Percentiles rank a stretch among this genome's conserved stretches.
Conservation (phyloP, 1,139 yeast genomes). For the Hansenula sp. region DNA sequence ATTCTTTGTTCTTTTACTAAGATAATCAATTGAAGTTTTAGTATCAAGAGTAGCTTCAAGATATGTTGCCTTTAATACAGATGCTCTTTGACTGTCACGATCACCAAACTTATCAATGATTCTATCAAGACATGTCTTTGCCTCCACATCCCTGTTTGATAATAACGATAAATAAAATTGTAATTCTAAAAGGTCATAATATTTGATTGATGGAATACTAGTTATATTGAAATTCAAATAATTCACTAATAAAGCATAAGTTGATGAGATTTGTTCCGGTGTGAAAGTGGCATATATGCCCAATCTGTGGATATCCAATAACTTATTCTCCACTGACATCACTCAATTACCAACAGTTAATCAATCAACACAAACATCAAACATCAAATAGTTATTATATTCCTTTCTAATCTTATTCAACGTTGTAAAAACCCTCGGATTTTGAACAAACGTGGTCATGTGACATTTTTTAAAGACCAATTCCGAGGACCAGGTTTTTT, state of each 20-base stretch:
- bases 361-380: too few relatives aligned
- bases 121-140: constrained; percentile 58
- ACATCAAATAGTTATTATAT: too few relatives aligned
- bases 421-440: too few relatives aligned
- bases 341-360: too few relatives aligned
- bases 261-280: constrained; percentile 31
- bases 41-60: constrained; percentile 52
- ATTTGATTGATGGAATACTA: constrained; percentile 40
- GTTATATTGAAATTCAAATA: constrained; percentile 20
- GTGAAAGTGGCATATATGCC: constrained; percentile 35
- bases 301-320: constrained; percentile 30
- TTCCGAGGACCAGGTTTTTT: too few relatives aligned
- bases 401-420: too few relatives aligned
- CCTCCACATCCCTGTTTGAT: constrained; percentile 66
- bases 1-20: constrained; percentile 25
- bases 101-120: constrained; percentile 63
- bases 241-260: constrained; percentile 30
- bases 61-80: constrained; percentile 52
- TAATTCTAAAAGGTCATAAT: constrained; percentile 61
- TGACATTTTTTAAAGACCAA: too few relatives aligned
- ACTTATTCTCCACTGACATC: constrained; percentile 24
- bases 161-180: constrained; percentile 65
- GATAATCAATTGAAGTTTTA: constrained; percentile 29
- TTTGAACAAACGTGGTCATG: too few relatives aligned
- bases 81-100: constrained; percentile 48